Base-by-base conservation (phyloP, 225 moss, liverwort and hornwort genomes). In the Sphagnum tenellum region DNA sequence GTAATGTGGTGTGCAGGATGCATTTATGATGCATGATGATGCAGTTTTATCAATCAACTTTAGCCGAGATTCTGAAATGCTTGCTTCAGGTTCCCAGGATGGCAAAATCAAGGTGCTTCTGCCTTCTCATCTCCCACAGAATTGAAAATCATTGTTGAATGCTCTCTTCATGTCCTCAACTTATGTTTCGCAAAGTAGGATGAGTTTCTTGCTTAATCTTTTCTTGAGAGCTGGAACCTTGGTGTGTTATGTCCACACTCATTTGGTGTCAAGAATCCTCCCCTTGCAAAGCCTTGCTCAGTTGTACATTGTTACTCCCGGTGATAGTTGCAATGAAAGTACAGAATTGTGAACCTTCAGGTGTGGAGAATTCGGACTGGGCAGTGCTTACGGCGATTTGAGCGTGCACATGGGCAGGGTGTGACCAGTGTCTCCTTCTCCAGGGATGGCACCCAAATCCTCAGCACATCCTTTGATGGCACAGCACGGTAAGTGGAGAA, bases 1-100 rank as follows among this genome's bases (percentile, higher is more conserved):
- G 12, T 71, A 64, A 49, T 49, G 66, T 54, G 56, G 63, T 75
- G 46, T 82, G 60, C 88, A 96, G 95, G 96, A 98, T 79, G 87
- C 96, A n/a, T 98, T 98, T 76, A 98, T 98, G 96, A 98, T 98
- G 96, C 96, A 98, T 68, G 96, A 98, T 64, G 96, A 98, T 72
- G 93, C 96, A 67, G 96, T 93, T 46, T 78, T 98, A 68, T 90
- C 82, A 73, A 87, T 98, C 59, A 75, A 72, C 60, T 98, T 98
- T 77, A 98, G 93, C 76, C 88, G 81, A 77, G 93, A 98, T 73
- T 98, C 96, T 48, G 96, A 98, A 78, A 93, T 98, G 96, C 88
- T 98, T 57, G 96, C 89, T 11, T 90, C 96, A 61, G 96, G 96
- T 70, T 98, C 96, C 45, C 96, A 98, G 76, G 96, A 98, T 75